These are phyloP conservation scores for Neopestalotiopsis rosae DNA, from an alignment of 2,329 filamentous ascomycete genomes.

Conservation along the genomic window DNA sequence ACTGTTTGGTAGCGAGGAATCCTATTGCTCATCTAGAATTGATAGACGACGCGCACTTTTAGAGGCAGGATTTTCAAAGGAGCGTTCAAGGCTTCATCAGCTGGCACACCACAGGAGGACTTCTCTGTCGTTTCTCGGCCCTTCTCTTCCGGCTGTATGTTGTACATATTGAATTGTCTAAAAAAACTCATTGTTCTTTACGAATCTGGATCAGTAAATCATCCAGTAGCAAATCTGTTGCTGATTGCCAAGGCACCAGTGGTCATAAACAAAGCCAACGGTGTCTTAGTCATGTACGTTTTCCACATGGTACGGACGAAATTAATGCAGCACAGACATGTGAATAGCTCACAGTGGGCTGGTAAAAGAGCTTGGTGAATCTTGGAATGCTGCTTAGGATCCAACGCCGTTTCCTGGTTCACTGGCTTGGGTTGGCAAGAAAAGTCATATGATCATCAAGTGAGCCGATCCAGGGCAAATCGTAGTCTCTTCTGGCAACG, in stretches of 20 bases:
- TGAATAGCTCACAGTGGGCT: too few relatives aligned
- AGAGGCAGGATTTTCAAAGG: background rate
- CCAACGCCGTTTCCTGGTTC: background rate
- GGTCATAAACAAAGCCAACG: background rate
- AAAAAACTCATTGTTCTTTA: background rate
- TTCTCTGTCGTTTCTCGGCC: background rate
- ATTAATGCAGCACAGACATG: background rate
- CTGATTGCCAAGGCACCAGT: background rate
- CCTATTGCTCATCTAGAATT: background rate
- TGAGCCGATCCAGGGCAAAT: background rate
- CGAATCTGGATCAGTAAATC: background rate
- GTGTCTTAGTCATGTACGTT: background rate
- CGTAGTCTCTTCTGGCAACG: background rate
- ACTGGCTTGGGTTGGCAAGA: background rate
- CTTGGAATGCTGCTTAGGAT: background rate
- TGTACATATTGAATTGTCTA: background rate
- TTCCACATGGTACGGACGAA: background rate
- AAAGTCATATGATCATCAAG: background rate
- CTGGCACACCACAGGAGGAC: background rate
- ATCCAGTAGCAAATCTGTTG: background rate
- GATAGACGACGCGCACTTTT: background rate
- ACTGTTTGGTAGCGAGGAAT: background rate
- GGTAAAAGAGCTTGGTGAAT: too few relatives aligned
- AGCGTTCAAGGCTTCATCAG: background rate
- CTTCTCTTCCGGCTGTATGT: conserved; percentile 5